Percentiles rank a stretch among this genome's conserved stretches.
Conservation (phyloP, 1,284 basidiomycete genomes). For the Porodaedalea pini region DNA sequence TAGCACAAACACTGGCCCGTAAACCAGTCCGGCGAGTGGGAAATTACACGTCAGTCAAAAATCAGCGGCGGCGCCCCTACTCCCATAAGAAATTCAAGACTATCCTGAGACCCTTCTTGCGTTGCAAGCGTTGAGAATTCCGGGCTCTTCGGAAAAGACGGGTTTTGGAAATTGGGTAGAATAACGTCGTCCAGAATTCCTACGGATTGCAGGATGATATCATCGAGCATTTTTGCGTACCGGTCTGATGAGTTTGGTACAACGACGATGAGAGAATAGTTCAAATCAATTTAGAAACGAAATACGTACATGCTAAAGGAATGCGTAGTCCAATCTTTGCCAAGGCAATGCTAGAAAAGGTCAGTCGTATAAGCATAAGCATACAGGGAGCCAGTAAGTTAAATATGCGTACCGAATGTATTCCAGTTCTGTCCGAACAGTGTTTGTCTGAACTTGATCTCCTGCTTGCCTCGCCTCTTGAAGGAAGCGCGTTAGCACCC, state of each 20-base stretch:
- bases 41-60: neutral
- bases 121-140: slow-evolving; percentile 5
- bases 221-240: slow-evolving; percentile 60
- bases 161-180: slow-evolving; percentile 14
- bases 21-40: neutral
- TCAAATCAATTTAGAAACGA: neutral
- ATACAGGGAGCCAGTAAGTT: slow-evolving; percentile 1
- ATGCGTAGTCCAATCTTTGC: slow-evolving; percentile 59
- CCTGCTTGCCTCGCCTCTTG: slow-evolving; percentile 53
- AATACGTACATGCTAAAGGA: slow-evolving; percentile 50
- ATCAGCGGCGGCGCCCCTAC: neutral
- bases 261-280: slow-evolving; percentile 1
- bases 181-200: slow-evolving; percentile 22
- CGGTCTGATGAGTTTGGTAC: slow-evolving; percentile 37
- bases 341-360: slow-evolving; percentile 47
- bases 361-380: slow-evolving; percentile 10
- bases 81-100: slow-evolving; percentile 13
- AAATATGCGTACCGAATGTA: slow-evolving; percentile 53
- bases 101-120: slow-evolving; percentile 9
- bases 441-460: slow-evolving; percentile 49
- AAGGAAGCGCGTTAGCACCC: slow-evolving; percentile 61
- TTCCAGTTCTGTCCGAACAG: slow-evolving; percentile 56
- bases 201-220: slow-evolving; percentile 34
- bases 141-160: slow-evolving; percentile 11
- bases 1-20: too few relatives aligned